These are phyloP conservation scores for Triticum dicoccoides DNA, from an alignment of 176 grass and related monocot genomes.

Conservation along the genomic window DNA sequence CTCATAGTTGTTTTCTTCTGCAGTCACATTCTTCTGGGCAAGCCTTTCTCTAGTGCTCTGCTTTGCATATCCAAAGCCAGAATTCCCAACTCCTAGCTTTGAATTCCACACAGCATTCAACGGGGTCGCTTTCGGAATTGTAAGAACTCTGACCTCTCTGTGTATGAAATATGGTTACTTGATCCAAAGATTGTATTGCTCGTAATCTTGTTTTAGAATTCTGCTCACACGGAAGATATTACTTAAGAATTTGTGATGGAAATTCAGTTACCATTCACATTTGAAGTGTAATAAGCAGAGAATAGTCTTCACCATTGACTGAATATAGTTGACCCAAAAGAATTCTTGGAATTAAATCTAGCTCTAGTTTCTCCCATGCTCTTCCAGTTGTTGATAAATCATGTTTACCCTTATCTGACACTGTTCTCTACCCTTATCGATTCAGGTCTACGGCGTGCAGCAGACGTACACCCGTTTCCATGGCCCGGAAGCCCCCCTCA, in stretches of 20 bases:
- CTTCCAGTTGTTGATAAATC: not conserved
- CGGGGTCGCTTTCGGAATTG: conserved; percentile 95
- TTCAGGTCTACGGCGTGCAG: conserved; percentile 74
- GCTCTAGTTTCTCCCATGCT: not conserved
- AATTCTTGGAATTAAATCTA: not conserved
- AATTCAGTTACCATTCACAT: not conserved
- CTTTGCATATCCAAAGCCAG: conserved; percentile 89
- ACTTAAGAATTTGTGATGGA: not conserved
- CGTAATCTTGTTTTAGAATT: not conserved
- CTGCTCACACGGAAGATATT: conserved; percentile 1
- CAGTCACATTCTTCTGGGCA: conserved; percentile 92
- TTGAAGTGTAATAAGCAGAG: not conserved
- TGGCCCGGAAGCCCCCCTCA: conserved; percentile 51
- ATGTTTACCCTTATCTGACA: conserved; percentile 6
- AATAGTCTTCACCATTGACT: not conserved
- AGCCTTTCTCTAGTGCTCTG: conserved; percentile 69
- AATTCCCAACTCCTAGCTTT: conserved; percentile 93
- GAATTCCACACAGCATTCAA: conserved; percentile 91
- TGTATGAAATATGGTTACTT: conserved; percentile 1
- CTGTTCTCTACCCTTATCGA: not conserved
- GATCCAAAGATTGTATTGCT: not conserved
- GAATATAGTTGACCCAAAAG: not conserved
- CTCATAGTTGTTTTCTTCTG: not conserved
- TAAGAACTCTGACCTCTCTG: conserved; percentile 46
- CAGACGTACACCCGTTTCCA: conserved; percentile 88